These are phyloP conservation scores for Coriolopsis trogii DNA, from an alignment of 1,284 basidiomycete species.

Conservation along the genomic window DNA sequence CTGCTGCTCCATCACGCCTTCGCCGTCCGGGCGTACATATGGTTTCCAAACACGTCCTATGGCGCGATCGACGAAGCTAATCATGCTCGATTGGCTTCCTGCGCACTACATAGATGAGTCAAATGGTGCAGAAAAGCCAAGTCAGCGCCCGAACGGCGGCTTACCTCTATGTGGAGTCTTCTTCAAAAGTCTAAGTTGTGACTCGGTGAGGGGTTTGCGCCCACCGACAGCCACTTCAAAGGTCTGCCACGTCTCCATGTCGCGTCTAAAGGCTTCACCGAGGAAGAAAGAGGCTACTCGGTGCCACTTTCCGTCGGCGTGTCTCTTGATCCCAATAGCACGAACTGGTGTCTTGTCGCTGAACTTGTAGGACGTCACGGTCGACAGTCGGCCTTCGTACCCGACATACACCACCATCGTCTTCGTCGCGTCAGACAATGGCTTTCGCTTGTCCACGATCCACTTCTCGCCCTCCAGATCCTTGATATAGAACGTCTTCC, in stretches of 20 bases:
- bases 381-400: conserved; percentile 1
- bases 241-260: conserved; percentile 4
- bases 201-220: neutral
- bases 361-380: neutral
- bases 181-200: neutral
- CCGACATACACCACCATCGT: neutral
- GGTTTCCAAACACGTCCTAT: too few relatives aligned
- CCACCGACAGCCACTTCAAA: conserved; percentile 4
- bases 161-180: conserved; percentile 8
- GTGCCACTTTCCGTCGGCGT: conserved; percentile 4
- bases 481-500: conserved; percentile 1
- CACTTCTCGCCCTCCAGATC: conserved; percentile 5
- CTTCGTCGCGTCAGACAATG: neutral
- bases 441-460: conserved; percentile 2
- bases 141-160: neutral
- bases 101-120: neutral
- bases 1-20: too few relatives aligned
- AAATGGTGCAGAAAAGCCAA: neutral
- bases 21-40: too few relatives aligned
- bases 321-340: conserved; percentile 2
- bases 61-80: too few relatives aligned
- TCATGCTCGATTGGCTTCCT: conserved; percentile 14
- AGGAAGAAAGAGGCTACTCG: conserved; percentile 14
- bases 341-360: conserved; percentile 8
- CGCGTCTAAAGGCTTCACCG: conserved; percentile 4